Evolutionary conservation across 441 rosid genomes (phyloP).

Genomic region (Erodium chrysanthum): DNA sequence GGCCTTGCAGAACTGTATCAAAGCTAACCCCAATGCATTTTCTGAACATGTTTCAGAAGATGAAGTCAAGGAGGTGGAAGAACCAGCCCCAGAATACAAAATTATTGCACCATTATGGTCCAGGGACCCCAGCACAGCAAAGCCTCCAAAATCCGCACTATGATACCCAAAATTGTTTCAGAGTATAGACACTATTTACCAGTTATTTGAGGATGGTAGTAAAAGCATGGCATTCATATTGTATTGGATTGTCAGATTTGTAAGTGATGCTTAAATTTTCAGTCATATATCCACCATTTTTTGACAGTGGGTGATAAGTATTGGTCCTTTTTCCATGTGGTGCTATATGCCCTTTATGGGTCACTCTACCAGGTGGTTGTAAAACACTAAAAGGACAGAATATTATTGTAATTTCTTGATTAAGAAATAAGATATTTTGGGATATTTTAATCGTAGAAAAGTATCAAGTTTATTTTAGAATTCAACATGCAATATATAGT

Average conservation of each 20-base stretch:
- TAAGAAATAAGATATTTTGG: too few species aligned
- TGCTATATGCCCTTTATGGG: too few species aligned
- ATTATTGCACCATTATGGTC: constrained; percentile 73
- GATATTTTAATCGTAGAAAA: too few species aligned
- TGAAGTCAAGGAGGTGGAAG: constrained; percentile 36
- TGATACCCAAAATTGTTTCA: constrained; percentile 15
- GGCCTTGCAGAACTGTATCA: constrained; percentile 72
- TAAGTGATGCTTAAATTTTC: neutral
- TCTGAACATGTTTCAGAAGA: constrained; percentile 41
- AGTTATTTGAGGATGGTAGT: neutral
- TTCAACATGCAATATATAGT: too few species aligned
- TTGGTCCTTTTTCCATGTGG: too few species aligned
- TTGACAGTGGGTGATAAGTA: too few species aligned
- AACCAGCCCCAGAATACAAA: constrained; percentile 38
- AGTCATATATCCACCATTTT: neutral
- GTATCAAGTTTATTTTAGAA: too few species aligned
- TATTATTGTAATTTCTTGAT: too few species aligned
- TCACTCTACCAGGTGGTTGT: too few species aligned
- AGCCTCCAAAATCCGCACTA: constrained; percentile 40
- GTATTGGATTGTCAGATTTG: neutral
- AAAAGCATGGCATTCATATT: neutral
- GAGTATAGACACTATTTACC: neutral
- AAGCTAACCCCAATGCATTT: constrained; percentile 61
- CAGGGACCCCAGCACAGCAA: constrained; percentile 27
- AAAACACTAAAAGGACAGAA: too few species aligned